phyloP scores from a whole-genome alignment of 257 asterid species.

The Przewalskia tangutica region DNA sequence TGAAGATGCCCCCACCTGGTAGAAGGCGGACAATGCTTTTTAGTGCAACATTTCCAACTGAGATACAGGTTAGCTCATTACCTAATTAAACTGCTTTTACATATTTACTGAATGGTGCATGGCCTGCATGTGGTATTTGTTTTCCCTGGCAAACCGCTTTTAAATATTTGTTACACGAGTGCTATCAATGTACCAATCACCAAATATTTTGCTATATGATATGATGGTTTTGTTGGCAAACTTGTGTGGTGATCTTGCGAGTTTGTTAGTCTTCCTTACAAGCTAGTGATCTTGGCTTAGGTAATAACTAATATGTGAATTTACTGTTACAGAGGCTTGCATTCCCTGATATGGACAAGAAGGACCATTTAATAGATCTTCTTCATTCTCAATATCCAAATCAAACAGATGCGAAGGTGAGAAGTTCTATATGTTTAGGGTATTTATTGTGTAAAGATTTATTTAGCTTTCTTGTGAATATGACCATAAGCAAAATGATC shows the following conservation, averaged over 20 bases:
- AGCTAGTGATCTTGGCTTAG: not conserved
- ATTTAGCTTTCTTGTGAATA: not conserved
- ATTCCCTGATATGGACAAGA: constrained; percentile 40
- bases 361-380: constrained; percentile 28
- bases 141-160: not conserved
- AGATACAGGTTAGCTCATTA: constrained; percentile 37
- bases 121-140: not conserved
- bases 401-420: constrained; percentile 31
- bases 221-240: not conserved
- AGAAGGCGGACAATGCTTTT: constrained; percentile 64
- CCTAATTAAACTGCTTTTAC: not conserved
- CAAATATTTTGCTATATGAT: not conserved
- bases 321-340: constrained; percentile 47
- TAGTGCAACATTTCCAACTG: constrained; percentile 66
- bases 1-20: constrained; percentile 65
- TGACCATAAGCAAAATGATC: not conserved
- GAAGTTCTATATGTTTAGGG: not conserved
- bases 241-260: not conserved
- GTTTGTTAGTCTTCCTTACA: not conserved
- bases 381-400: constrained; percentile 27
- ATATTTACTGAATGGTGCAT: not conserved
- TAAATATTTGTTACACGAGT: not conserved
- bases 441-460: not conserved
- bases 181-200: not conserved
- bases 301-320: not conserved